A percentile compares a stretch with the other conserved stretches of the same genome.
Conservation (phyloP, 176 grass and related monocot genomes). For the Hordeum marinum region DNA sequence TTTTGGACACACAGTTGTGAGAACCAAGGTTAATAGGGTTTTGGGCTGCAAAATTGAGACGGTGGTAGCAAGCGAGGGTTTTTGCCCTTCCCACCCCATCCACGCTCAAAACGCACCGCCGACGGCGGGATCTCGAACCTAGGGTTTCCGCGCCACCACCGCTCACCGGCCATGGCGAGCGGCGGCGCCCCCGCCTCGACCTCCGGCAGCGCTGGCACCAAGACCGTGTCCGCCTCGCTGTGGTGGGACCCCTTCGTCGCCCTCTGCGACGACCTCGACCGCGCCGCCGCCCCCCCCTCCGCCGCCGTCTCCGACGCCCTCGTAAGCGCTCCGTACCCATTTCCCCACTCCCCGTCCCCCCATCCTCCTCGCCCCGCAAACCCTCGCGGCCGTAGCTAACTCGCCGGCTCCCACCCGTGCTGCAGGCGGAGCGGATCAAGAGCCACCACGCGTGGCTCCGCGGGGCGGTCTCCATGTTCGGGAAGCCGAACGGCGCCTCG, state of each 20-base stretch:
- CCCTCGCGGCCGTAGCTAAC: not conserved
- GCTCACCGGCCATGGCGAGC: slow-evolving; percentile 52
- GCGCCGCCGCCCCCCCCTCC: slow-evolving; percentile 32
- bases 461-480: slow-evolving; percentile 58
- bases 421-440: slow-evolving; percentile 64
- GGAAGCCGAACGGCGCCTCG: slow-evolving; percentile 51
- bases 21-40: too few species aligned
- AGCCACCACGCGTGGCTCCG: slow-evolving; percentile 63
- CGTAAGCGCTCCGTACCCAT: slow-evolving; percentile 20
- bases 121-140: slow-evolving; percentile 23
- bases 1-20: too few species aligned
- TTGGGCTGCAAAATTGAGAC: too few species aligned
- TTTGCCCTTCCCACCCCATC: not conserved
- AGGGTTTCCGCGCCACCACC: slow-evolving; percentile 32
- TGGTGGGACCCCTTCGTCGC: slow-evolving; percentile 86
- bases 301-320: slow-evolving; percentile 46
- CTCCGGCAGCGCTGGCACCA: not conserved
- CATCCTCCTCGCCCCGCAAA: too few species aligned
- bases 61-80: not conserved
- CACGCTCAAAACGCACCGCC: not conserved
- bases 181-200: slow-evolving; percentile 6
- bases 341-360: not conserved
- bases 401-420: not conserved
- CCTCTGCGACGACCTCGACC: slow-evolving; percentile 85
- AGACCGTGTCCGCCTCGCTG: slow-evolving; percentile 42